Conservation (phyloP, 2,329 filamentous ascomycete species). For the Ceratocystis huliohia region DNA sequence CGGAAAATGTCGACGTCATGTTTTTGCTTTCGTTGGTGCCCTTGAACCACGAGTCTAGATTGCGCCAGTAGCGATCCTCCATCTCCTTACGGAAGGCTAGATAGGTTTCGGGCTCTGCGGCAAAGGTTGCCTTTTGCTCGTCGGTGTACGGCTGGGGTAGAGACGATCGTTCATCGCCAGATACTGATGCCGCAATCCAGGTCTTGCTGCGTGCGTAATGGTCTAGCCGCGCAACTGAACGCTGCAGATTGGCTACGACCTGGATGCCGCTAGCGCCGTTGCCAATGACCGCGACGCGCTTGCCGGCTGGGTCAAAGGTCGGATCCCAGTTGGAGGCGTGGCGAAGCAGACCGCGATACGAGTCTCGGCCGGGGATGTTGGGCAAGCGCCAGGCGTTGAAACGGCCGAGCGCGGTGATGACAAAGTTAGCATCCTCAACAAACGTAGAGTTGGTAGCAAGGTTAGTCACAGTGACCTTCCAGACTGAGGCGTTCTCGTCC, state of each 20-base stretch:
- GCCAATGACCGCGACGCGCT: conserved; percentile 48
- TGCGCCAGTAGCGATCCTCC: conserved; percentile 50
- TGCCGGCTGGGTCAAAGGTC: conserved; percentile 36
- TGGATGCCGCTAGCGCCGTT: conserved; percentile 51
- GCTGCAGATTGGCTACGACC: conserved; percentile 40
- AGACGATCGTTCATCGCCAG: conserved; percentile 40
- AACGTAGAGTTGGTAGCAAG: conserved; percentile 28
- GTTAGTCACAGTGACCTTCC: conserved; percentile 38
- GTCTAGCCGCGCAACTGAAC: conserved; percentile 39
- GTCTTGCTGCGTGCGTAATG: conserved; percentile 54
- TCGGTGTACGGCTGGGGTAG: conserved; percentile 45
- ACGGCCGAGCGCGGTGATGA: conserved; percentile 50
- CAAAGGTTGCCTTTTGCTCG: conserved; percentile 43
- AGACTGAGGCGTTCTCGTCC: conserved; percentile 31
- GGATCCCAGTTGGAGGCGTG: conserved; percentile 51
- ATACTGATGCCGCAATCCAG: conserved; percentile 54
- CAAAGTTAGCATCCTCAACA: conserved; percentile 42
- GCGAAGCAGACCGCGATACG: conserved; percentile 43
- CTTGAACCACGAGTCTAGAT: conserved; percentile 43
- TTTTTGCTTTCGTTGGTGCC: conserved; percentile 38
- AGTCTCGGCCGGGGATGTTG: conserved; percentile 43
- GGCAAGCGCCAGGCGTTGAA: conserved; percentile 56
- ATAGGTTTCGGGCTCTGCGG: conserved; percentile 46
- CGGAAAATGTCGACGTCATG: conserved; percentile 35
- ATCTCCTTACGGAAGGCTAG: conserved; percentile 44